A percentile compares a stretch with the other conserved stretches of the same genome.
Conservation (phyloP, 2,329 filamentous ascomycete species). For the Chaetothyriales sp. region DNA sequence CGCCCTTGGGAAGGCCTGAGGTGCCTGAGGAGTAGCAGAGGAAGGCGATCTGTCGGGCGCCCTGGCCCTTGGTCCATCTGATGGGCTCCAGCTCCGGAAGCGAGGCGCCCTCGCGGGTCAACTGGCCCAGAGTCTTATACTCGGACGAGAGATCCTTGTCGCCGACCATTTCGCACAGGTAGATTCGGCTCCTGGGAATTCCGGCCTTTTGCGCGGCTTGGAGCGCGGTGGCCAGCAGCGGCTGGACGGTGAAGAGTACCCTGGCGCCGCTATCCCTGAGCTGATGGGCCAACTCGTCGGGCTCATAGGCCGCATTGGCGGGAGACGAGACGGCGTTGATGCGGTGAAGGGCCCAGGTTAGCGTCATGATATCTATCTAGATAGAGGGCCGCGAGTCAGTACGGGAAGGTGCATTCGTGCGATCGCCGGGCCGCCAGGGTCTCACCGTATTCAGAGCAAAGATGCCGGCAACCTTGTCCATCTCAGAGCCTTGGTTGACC, state of each 20-base stretch:
- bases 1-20: constrained; percentile 68
- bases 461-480: constrained; percentile 65
- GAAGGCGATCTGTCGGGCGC: constrained; percentile 53
- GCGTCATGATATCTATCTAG: constrained; percentile 60
- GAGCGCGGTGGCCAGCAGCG: constrained; percentile 51
- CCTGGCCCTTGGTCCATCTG: constrained; percentile 30
- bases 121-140: constrained; percentile 52
- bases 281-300: constrained; percentile 57
- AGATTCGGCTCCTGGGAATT: constrained; percentile 51
- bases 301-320: constrained; percentile 62
- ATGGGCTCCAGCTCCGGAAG: constrained; percentile 28
- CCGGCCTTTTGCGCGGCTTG: constrained; percentile 50
- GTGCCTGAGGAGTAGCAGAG: constrained; percentile 72
- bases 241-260: constrained; percentile 57
- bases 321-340: constrained; percentile 61
- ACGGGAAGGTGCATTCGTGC: neutral
- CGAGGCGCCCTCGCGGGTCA: constrained; percentile 47
- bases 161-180: constrained; percentile 52
- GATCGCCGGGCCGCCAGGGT: constrained; percentile 16
- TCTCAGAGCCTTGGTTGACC: constrained; percentile 58
- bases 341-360: constrained; percentile 61
- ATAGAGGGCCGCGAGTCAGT: constrained; percentile 21
- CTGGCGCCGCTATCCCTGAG: constrained; percentile 55
- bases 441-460: constrained; percentile 71
- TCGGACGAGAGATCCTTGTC: constrained; percentile 20